These are phyloP conservation scores for Psilocybe subaeruginosa DNA, from an alignment of 768 basidiomycete species.

Conservation along the genomic window DNA sequence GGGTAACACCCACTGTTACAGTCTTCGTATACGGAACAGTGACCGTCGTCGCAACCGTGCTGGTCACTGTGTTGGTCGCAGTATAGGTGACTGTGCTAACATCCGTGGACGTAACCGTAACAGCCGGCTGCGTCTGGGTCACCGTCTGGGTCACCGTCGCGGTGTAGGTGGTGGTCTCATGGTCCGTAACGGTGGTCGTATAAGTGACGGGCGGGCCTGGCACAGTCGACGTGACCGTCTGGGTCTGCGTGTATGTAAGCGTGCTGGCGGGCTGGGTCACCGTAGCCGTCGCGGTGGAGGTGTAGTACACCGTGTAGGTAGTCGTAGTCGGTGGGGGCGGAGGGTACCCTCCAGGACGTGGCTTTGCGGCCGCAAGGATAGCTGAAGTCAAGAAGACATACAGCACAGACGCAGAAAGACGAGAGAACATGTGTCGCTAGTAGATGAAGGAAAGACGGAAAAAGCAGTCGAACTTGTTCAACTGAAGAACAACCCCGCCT, in stretches of 20 bases:
- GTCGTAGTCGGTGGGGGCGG: constrained; percentile 10
- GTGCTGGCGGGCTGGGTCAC: constrained; percentile 14
- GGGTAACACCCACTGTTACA: background rate
- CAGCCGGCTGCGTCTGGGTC: constrained; percentile 1
- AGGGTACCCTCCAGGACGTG: constrained; percentile 9
- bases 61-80: background rate
- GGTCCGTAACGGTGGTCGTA: constrained; percentile 4
- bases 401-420: constrained; percentile 19
- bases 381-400: constrained; percentile 25
- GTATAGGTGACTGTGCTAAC: constrained; percentile 7
- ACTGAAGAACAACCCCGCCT: constrained; percentile 14
- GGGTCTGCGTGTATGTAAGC: constrained; percentile 1
- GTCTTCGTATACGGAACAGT: background rate
- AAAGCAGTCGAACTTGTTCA: constrained; percentile 20
- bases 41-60: background rate
- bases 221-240: constrained; percentile 7
- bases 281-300: constrained; percentile 19
- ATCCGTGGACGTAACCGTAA: constrained; percentile 8
- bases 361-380: constrained; percentile 30
- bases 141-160: constrained; percentile 10
- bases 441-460: constrained; percentile 9
- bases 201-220: constrained; percentile 8
- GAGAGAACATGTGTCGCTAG: constrained; percentile 28
- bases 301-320: constrained; percentile 12
- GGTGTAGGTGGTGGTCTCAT: constrained; percentile 10